These are phyloP conservation scores for Paramecium pentaurelia DNA, from an alignment of 73 alveolate genomes.

Conservation along the genomic window DNA sequence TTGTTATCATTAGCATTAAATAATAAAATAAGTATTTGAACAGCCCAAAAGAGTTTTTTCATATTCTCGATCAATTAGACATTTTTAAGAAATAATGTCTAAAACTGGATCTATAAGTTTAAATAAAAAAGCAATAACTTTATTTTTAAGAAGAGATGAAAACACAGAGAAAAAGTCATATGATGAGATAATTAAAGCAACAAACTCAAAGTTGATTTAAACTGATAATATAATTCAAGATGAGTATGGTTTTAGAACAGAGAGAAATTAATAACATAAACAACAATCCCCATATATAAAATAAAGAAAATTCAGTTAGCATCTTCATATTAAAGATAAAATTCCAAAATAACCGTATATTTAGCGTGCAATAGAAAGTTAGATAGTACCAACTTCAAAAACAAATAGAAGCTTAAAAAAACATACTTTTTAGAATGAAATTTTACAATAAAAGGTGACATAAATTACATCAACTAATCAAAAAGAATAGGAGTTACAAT, in stretches of 20 bases:
- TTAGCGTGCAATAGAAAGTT: neutral
- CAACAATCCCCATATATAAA: neutral
- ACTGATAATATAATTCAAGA: neutral
- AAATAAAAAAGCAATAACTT: neutral
- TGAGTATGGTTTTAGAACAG: neutral
- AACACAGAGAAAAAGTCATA: neutral
- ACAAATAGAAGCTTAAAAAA: neutral
- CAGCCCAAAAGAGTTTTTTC: neutral
- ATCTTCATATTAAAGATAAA: neutral
- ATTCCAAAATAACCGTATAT: neutral
- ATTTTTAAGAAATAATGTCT: constrained; percentile 13
- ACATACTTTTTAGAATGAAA: neutral
- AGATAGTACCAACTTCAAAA: neutral
- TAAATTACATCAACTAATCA: neutral
- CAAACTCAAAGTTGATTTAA: neutral
- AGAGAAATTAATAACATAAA: neutral
- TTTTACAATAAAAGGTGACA: neutral
- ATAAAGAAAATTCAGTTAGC: constrained; percentile 2
- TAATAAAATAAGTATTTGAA: neutral
- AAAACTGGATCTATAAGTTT: neutral
- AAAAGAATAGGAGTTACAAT: neutral
- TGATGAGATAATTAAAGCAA: neutral
- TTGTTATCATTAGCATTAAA: neutral
- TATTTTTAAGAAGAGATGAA: neutral
- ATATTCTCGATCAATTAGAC: constrained; percentile 1